A percentile compares a stretch with the other conserved stretches of the same genome.
Evolutionary conservation across 1,139 yeast genomes (phyloP).

Genomic region (Yamadazyma sp.): DNA sequence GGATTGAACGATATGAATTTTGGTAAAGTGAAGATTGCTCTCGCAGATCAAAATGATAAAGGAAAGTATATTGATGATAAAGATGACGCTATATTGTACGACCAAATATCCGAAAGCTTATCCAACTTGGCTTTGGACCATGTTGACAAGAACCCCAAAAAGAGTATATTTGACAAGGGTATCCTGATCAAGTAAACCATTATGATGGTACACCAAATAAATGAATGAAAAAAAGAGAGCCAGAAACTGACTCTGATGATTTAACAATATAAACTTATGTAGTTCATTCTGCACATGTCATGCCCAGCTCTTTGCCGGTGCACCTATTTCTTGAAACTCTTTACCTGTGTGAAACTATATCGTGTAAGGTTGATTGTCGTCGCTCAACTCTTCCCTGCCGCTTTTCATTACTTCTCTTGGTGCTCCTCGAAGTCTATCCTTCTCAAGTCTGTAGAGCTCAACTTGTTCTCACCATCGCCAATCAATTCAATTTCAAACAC

Average conservation of each 20-base stretch:
- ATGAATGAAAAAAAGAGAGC: too few relatives aligned
- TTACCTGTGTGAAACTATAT: too few relatives aligned
- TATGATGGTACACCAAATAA: background rate
- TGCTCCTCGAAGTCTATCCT: slow-evolving; percentile 16
- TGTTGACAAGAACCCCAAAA: slow-evolving; percentile 66
- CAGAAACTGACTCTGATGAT: too few relatives aligned
- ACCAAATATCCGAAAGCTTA: slow-evolving; percentile 39
- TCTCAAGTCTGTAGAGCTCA: slow-evolving; percentile 74
- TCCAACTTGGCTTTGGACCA: slow-evolving; percentile 74
- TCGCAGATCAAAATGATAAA: slow-evolving; percentile 45
- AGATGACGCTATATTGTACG: slow-evolving; percentile 53
- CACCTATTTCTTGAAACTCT: too few relatives aligned
- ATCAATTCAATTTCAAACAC: slow-evolving; percentile 68
- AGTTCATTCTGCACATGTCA: too few relatives aligned
- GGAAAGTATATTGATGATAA: slow-evolving; percentile 55
- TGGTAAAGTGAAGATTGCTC: slow-evolving; percentile 67
- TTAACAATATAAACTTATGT: too few relatives aligned
- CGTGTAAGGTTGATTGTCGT: too few relatives aligned
- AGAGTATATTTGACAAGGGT: slow-evolving; percentile 55
- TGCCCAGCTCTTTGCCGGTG: too few relatives aligned
- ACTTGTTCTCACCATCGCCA: slow-evolving; percentile 66
- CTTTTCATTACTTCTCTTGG: background rate
- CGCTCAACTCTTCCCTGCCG: too few relatives aligned
- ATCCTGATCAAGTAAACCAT: slow-evolving; percentile 41
- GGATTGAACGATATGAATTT: slow-evolving; percentile 83